Conservation (phyloP, 176 grass and related monocot species). For the Aegilops bicornis region DNA sequence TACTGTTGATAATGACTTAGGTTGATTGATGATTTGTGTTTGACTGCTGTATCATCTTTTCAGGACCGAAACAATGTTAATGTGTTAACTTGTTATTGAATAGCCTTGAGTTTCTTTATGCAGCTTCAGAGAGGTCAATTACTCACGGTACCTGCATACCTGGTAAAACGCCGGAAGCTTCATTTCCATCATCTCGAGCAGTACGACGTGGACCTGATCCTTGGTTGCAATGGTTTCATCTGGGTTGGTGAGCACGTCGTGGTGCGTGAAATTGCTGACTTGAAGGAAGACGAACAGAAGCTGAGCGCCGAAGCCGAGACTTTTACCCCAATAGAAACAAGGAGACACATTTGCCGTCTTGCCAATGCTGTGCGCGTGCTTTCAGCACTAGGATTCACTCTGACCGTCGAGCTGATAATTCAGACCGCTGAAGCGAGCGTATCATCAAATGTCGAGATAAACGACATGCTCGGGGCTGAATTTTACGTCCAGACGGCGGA, state of each 20-base stretch:
- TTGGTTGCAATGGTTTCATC: constrained; percentile 89
- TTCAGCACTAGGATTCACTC: constrained; percentile 71
- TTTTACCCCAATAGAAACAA: constrained; percentile 58
- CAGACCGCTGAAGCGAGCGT: constrained; percentile 61
- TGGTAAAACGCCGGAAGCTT: constrained; percentile 82
- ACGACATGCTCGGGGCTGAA: constrained; percentile 78
- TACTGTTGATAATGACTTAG: not conserved
- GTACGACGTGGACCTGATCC: constrained; percentile 74
- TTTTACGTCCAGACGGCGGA: constrained; percentile 82
- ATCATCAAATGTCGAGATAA: constrained; percentile 54
- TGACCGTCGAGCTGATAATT: constrained; percentile 60
- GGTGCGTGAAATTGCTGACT: constrained; percentile 35
- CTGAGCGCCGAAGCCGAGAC: constrained; percentile 13
- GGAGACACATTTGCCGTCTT: constrained; percentile 73
- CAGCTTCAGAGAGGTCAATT: constrained; percentile 91
- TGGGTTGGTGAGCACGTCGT: constrained; percentile 90
- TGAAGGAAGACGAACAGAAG: constrained; percentile 32
- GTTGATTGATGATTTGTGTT: not conserved
- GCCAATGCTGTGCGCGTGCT: constrained; percentile 76
- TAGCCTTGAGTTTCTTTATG: constrained; percentile 7
- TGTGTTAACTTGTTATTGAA: constrained; percentile 7
- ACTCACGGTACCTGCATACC: constrained; percentile 69
- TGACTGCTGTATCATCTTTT: not conserved
- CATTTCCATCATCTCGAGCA: constrained; percentile 85
- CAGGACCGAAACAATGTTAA: not conserved